Base-by-base conservation (phyloP, 2,329 filamentous ascomycete genomes). In the Tolypocladium tundrense region DNA sequence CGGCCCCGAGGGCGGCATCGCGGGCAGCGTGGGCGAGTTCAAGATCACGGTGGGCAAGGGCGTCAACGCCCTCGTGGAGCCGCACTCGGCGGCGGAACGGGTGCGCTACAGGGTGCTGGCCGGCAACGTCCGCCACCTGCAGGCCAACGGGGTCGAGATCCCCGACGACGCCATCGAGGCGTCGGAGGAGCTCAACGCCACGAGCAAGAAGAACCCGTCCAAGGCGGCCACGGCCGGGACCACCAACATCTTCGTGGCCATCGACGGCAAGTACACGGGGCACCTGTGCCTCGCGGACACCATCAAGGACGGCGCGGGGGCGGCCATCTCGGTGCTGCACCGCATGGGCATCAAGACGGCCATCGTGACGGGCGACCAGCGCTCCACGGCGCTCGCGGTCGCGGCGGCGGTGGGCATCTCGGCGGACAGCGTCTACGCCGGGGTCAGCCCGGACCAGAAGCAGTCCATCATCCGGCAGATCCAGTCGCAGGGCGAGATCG, bases 291-390 rank as follows among this genome's bases (percentile, higher is more conserved):
- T 99, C 27, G 87, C 90, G 5, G 94, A 99, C 71, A 93, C 88
- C 1, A 87, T 99, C 72, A 99, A 99, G 72, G 85, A 90, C 11
- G 91, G 89, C 27, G 92, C 94, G 0, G 82, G 84, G 6, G 90
- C 90, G 11, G 83, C 90, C 10, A 87, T 99, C 59, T 78, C 88
- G 10, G 92, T 93, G 4, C 82, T 99, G 45, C 85, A 89, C 69
- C 84, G 83, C 60, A 91, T 97, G 84, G 88, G 88, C 27, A 87
- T 97, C 72, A 87, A 87, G 65, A 90, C 90, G 13, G 91, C 91
- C 53, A 91, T 99, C 64, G 90, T 99, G 11, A 99, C 94, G 0
- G 94, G 94, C 59, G 94, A 99, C 73, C 91, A 96, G 66, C 83
- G 83, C 43, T 84, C 88, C 37, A 93, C 94, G 0, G 94, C 94